These are phyloP conservation scores for Rhodotorula sp. DNA, from an alignment of 1,284 basidiomycete species.

Conservation along the genomic window DNA sequence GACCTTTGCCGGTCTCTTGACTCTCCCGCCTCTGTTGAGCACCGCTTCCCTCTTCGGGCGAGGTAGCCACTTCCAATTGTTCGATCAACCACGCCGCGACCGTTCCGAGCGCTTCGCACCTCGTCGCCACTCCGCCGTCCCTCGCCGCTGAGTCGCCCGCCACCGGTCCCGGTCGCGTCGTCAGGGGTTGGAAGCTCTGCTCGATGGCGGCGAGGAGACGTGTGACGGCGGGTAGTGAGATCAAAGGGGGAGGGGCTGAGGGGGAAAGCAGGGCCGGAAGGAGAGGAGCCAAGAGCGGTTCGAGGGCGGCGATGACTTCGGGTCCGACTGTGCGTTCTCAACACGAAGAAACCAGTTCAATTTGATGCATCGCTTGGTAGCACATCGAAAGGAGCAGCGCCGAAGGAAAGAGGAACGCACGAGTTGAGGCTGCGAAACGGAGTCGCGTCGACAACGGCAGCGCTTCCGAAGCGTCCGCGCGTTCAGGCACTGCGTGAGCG, in stretches of 20 bases:
- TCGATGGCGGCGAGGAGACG: background rate
- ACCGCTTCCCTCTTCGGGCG: no score
- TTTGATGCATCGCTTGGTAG: background rate
- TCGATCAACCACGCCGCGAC: background rate
- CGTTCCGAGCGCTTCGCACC: background rate
- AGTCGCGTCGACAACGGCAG: background rate
- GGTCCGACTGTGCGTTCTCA: background rate
- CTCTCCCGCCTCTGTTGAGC: no score
- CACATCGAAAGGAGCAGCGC: background rate
- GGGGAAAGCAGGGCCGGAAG: background rate
- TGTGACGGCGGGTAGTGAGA: background rate
- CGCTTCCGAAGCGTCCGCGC: background rate
- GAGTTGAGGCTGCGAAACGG: background rate
- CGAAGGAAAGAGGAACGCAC: background rate
- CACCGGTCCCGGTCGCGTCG: no score
- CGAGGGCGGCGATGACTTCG: background rate
- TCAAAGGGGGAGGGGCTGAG: background rate
- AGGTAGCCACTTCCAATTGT: background rate
- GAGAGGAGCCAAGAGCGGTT: background rate
- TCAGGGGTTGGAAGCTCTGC: background rate
- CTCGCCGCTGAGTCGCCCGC: background rate
- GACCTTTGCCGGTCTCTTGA: no score
- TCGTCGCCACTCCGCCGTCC: background rate
- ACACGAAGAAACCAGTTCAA: no score
- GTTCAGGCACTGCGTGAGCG: background rate